These are phyloP conservation scores for Saxophila tyrrhenica DNA, from an alignment of 495 filamentous ascomycete genomes.

Conservation along the genomic window DNA sequence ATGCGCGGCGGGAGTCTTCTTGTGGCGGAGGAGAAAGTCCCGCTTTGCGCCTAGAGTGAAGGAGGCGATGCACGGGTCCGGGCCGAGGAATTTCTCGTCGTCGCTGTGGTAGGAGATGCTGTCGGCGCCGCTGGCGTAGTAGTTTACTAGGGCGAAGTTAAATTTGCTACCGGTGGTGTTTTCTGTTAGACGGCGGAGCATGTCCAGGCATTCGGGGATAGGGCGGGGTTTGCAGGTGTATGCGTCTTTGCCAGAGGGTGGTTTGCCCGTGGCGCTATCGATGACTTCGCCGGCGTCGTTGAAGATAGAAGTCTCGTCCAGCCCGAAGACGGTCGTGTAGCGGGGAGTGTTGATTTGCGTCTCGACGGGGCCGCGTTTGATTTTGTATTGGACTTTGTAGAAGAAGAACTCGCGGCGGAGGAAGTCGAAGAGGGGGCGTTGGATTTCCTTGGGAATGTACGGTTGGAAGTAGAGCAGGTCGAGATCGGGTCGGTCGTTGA, in stretches of 20 bases:
- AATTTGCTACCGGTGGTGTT: slow-evolving; percentile 47
- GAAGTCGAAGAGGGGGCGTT: slow-evolving; percentile 52
- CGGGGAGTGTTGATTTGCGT: slow-evolving; percentile 55
- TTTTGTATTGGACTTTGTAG: slow-evolving; percentile 60
- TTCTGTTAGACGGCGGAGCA: slow-evolving; percentile 45
- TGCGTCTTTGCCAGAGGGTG: slow-evolving; percentile 32
- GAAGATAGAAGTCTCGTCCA: slow-evolving; percentile 45
- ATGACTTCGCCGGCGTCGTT: slow-evolving; percentile 32
- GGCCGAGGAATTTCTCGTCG: slow-evolving; percentile 62
- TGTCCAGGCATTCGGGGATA: slow-evolving; percentile 53
- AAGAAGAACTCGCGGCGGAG: slow-evolving; percentile 53
- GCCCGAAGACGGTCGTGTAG: slow-evolving; percentile 60
- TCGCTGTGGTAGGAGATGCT: slow-evolving; percentile 67
- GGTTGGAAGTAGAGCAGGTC: slow-evolving; percentile 60
- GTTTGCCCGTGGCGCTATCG: slow-evolving; percentile 35
- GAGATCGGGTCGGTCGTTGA: slow-evolving; percentile 52
- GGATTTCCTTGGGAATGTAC: slow-evolving; percentile 42
- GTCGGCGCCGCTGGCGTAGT: slow-evolving; percentile 58
- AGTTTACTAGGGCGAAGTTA: slow-evolving; percentile 69
- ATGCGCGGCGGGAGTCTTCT: slow-evolving; percentile 31
- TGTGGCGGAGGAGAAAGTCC: slow-evolving; percentile 64
- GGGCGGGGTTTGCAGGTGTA: slow-evolving; percentile 53
- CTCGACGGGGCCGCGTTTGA: slow-evolving; percentile 46
- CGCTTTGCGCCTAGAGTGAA: slow-evolving; percentile 53
- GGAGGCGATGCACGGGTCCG: slow-evolving; percentile 56